These are phyloP conservation scores for Lecanosticta acicola DNA, from an alignment of 2,329 filamentous ascomycete species.

Conservation along the genomic window DNA sequence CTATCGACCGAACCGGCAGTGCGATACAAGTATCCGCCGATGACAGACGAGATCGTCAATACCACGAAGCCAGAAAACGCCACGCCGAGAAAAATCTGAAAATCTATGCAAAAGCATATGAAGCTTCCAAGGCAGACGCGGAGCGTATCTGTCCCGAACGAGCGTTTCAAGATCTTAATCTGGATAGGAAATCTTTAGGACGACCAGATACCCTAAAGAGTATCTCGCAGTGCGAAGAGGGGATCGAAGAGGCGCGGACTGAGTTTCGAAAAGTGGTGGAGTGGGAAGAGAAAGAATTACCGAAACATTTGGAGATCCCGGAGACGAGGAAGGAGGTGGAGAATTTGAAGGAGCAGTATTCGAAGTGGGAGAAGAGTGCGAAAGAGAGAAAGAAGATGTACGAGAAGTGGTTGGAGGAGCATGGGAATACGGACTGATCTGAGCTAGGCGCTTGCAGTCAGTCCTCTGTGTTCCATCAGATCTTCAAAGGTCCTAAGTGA, in stretches of 20 bases:
- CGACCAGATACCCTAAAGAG: neutral
- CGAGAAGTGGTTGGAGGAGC: neutral
- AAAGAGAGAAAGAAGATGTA: neutral
- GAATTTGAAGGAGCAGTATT: neutral
- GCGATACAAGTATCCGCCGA: neutral
- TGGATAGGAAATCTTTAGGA: neutral
- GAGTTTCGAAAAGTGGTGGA: neutral
- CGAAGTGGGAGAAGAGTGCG: neutral
- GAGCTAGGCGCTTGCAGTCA: too few species aligned
- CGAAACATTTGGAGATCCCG: neutral
- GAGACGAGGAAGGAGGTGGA: neutral
- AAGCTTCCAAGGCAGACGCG: slow-evolving; percentile 8
- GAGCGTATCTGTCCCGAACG: slow-evolving; percentile 5
- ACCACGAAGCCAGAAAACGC: neutral
- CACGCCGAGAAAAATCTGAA: neutral
- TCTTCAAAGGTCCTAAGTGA: too few species aligned
- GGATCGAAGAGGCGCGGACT: neutral
- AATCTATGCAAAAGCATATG: slow-evolving; percentile 2
- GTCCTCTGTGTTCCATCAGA: too few species aligned
- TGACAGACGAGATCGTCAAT: too few species aligned
- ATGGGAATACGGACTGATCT: neutral
- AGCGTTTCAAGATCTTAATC: neutral
- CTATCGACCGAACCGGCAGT: neutral
- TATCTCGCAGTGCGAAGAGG: neutral
- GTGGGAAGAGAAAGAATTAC: neutral